Conservation (phyloP, 768 basidiomycete species). For the Cubamyces lactineus region DNA sequence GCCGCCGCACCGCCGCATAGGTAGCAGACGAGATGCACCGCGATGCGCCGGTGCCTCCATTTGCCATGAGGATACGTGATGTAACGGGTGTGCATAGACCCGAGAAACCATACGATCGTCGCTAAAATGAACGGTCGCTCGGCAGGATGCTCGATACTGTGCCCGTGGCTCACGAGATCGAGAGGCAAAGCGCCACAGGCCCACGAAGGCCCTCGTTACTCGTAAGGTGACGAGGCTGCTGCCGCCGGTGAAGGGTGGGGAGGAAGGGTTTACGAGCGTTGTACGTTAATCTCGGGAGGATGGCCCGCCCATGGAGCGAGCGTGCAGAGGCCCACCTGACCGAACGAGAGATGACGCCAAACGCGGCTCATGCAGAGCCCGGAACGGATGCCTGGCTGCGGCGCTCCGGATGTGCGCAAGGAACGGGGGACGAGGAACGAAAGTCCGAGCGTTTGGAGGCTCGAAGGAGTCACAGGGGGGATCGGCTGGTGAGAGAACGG, state of each 20-base stretch:
- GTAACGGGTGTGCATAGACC: not conserved
- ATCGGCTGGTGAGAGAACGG: conserved; percentile 8
- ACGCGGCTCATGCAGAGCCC: not conserved
- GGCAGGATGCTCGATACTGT: not conserved
- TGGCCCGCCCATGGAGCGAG: not conserved
- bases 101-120: not conserved
- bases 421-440: not conserved
- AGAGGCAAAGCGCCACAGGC: not conserved
- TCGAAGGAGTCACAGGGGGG: not conserved
- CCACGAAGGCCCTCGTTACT: not conserved
- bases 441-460: not conserved
- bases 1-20: no score
- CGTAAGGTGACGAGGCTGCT: no score
- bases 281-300: not conserved
- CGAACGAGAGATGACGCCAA: no score
- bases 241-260: no score
- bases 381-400: not conserved
- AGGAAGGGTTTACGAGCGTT: no score
- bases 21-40: no score
- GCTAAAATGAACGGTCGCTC: not conserved
- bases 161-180: not conserved
- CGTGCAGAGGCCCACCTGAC: not conserved
- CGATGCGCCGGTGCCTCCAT: not conserved
- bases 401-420: not conserved
- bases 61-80: not conserved